Base-by-base conservation (phyloP, 768 basidiomycete genomes). In the Podaxis rugospora region DNA sequence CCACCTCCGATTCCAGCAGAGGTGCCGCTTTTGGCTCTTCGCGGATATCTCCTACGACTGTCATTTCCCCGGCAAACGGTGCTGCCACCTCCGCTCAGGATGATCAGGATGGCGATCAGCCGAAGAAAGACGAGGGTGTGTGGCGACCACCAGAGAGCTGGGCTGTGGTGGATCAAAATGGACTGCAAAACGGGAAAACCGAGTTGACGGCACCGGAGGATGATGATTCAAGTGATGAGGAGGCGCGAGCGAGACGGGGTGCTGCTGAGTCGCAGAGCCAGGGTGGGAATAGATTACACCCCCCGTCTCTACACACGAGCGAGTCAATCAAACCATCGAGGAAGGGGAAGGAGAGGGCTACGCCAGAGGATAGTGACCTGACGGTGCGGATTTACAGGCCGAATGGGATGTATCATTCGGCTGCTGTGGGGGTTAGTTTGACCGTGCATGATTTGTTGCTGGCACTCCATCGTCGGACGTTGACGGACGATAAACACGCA, bases 91-190 rank as follows among this genome's bases (percentile, higher is more conserved):
- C 32, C 3, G n/a, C n/a, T 23, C 32, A 14, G n/a, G 36, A 51
- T 52, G 5, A 57, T 62, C 13, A 65, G 65, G 47, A 53, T 58
- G n/a, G 56, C 53, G 16, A 53, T 35, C 25, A 44, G 32, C 50
- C 62, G 18, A 64, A 65, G 2, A 66, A 66, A 9, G 57, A 70
- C 52, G 64, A 75, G 64, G 67, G 76, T 37, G 70, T 72, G 21
- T 93, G 91, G 91, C 82, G 72, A 2, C 76, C 91, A 4, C 91
- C 91, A 1, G 83, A 92, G 67, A 90, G 89, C 58, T 92, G 91
- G 90, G 87, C 79, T 1, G 87, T 90, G 13, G 81, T 83, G 51
- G 79, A 78, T 55, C 79, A 79, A 3, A 80, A 74, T 4, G 74
- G 71, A n/a, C 6, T 59, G 4, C 57, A 59, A 37, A 59, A 59